Evolutionary conservation across 1,139 yeast species (phyloP).

Genomic region (Candida neerlandica): DNA sequence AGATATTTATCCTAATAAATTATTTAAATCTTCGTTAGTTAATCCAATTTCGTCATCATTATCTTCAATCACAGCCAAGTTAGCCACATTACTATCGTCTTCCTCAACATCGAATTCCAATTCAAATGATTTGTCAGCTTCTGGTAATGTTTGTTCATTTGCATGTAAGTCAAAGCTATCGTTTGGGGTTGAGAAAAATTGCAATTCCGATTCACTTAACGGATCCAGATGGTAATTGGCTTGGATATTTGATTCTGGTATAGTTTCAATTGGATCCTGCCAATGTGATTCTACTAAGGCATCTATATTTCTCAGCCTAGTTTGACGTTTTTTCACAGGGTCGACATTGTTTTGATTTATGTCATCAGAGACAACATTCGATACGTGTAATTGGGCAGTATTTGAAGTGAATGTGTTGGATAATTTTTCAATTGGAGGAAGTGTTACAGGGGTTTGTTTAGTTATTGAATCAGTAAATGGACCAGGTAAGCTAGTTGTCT

Average conservation of each 20-base stretch:
- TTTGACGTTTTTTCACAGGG: conserved; percentile 29
- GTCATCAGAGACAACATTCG: conserved; percentile 21
- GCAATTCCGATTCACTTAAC: conserved; percentile 26
- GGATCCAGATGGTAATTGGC: conserved; percentile 24
- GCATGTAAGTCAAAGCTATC: conserved; percentile 15
- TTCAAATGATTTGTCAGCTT: conserved; percentile 16
- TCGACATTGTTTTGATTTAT: conserved; percentile 30
- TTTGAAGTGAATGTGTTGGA: conserved; percentile 22
- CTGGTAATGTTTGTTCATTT: conserved; percentile 12
- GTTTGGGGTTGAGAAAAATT: conserved; percentile 23
- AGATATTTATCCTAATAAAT: conserved; percentile 34
- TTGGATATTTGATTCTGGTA: conserved; percentile 9
- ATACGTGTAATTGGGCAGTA: conserved; percentile 27
- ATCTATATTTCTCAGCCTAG: conserved; percentile 6
- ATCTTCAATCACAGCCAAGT: conserved; percentile 11
- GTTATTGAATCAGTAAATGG: conserved; percentile 14
- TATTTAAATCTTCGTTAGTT: conserved; percentile 36
- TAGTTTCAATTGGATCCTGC: conserved; percentile 15
- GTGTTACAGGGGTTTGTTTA: conserved; percentile 6
- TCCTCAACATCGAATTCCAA: conserved; percentile 25
- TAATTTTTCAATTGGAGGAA: conserved; percentile 10
- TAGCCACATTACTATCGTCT: conserved; percentile 16
- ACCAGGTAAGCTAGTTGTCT: background rate
- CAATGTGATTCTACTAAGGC: conserved; percentile 13
- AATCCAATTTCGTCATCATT: conserved; percentile 31